These are phyloP conservation scores for Phlebiopsis gigantea DNA, from an alignment of 768 basidiomycete species.

Conservation along the genomic window DNA sequence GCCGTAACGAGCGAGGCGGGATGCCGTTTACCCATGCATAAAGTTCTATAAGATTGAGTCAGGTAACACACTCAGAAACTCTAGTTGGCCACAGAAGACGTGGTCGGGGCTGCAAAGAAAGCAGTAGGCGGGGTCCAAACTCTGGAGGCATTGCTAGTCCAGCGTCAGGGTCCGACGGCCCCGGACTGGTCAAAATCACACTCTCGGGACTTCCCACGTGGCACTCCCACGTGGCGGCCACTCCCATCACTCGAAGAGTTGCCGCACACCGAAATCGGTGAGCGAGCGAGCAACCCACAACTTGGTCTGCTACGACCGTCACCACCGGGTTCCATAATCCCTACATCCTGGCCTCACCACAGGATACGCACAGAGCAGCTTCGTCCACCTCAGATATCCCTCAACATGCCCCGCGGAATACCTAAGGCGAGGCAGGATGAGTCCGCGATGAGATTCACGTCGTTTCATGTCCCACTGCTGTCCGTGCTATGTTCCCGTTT, in stretches of 20 bases:
- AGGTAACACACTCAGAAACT: neutral
- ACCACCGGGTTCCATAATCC: neutral
- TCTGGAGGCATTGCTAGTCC: neutral
- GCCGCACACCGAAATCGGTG: neutral
- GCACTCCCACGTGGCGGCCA: neutral
- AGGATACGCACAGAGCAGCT: neutral
- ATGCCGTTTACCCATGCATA: neutral
- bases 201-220: neutral
- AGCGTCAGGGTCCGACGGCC: neutral
- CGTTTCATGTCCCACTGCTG: constrained; percentile 77
- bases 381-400: neutral
- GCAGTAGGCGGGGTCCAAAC: neutral
- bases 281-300: neutral
- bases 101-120: neutral
- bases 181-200: neutral
- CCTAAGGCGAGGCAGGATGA: constrained; percentile 80
- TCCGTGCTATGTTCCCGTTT: constrained; percentile 27
- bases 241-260: constrained; percentile 1
- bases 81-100: neutral
- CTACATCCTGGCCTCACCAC: neutral
- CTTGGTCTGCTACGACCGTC: neutral
- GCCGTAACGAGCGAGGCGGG: neutral
- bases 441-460: constrained; percentile 74
- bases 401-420: constrained; percentile 71
- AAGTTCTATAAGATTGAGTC: neutral